phyloP scores from a whole-genome alignment of 352 stramenopile genomes.

The Phytophthora fragariaefolia region DNA sequence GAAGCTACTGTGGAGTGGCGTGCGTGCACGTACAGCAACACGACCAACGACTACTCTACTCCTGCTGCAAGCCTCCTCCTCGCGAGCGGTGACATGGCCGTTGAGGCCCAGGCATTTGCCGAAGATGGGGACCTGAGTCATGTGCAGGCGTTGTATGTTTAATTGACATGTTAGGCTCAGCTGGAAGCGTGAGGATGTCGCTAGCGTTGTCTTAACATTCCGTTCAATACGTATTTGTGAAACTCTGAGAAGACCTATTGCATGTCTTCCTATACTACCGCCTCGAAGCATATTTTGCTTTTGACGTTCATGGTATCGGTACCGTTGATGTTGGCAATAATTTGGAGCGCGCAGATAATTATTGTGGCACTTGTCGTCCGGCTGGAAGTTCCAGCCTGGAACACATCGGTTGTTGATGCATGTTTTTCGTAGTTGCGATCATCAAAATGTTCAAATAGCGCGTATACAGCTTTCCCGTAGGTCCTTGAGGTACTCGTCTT shows the following conservation, averaged over 20 bases:
- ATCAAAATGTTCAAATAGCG: slow-evolving; percentile 17
- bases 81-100: neutral
- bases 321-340: slow-evolving; percentile 1
- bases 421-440: slow-evolving; percentile 6
- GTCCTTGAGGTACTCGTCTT: slow-evolving; percentile 7
- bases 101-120: slow-evolving; percentile 28
- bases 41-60: slow-evolving; percentile 30
- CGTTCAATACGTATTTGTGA: slow-evolving; percentile 1
- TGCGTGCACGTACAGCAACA: slow-evolving; percentile 51
- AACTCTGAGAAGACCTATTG: too few species aligned
- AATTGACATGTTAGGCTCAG: neutral
- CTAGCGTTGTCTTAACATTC: neutral
- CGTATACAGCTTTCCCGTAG: slow-evolving; percentile 9
- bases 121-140: neutral
- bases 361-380: slow-evolving; percentile 21
- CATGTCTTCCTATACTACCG: too few species aligned
- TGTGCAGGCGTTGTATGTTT: slow-evolving; percentile 2
- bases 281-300: too few species aligned
- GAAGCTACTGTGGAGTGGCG: slow-evolving; percentile 28
- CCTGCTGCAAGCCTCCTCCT: slow-evolving; percentile 22
- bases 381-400: too few species aligned
- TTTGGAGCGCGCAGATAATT: slow-evolving; percentile 21
- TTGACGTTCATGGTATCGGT: slow-evolving; percentile 3
- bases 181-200: neutral
- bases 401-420: slow-evolving; percentile 16